Evolutionary conservation across 2,329 filamentous ascomycete species (phyloP).

Genomic region (Coniochaeta ligniaria): DNA sequence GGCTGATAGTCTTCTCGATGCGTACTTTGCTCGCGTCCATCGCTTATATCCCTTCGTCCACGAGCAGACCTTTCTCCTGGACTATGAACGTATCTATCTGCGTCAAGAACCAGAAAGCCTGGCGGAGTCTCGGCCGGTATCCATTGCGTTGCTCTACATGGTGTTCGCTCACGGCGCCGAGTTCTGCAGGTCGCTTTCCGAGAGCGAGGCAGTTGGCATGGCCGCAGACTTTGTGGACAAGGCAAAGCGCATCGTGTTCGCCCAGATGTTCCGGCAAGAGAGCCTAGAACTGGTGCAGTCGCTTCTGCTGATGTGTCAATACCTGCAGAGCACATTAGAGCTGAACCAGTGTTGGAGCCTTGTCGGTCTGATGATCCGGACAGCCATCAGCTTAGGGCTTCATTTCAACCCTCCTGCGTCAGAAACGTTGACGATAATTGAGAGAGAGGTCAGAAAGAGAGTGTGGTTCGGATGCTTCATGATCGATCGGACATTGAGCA

Average conservation of each 20-base stretch:
- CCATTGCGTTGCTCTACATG: slow-evolving; percentile 4
- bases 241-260: slow-evolving; percentile 4
- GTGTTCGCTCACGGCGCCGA: slow-evolving; percentile 6
- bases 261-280: slow-evolving; percentile 4
- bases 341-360: slow-evolving; percentile 8
- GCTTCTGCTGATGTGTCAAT: slow-evolving; percentile 6
- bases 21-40: slow-evolving; percentile 7
- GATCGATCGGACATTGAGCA: slow-evolving; percentile 6
- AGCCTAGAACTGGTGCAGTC: slow-evolving; percentile 6
- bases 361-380: slow-evolving; percentile 5
- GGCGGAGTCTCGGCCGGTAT: slow-evolving; percentile 2
- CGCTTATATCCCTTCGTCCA: slow-evolving; percentile 7
- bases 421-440: not conserved
- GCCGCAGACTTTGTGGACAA: slow-evolving; percentile 2
- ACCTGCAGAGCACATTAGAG: slow-evolving; percentile 7
- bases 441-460: slow-evolving; percentile 5
- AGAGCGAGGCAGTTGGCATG: slow-evolving; percentile 2
- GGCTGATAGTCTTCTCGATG: slow-evolving; percentile 5
- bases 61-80: slow-evolving; percentile 5
- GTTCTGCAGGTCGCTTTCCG: slow-evolving; percentile 3
- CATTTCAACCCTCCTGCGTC: slow-evolving; percentile 4
- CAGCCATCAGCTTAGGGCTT: slow-evolving; percentile 3
- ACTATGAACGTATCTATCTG: slow-evolving; percentile 4
- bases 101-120: not conserved
- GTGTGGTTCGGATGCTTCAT: slow-evolving; percentile 6